Evolutionary conservation across 2,329 filamentous ascomycete species (phyloP).

Genomic region (Alternaria postmessia): DNA sequence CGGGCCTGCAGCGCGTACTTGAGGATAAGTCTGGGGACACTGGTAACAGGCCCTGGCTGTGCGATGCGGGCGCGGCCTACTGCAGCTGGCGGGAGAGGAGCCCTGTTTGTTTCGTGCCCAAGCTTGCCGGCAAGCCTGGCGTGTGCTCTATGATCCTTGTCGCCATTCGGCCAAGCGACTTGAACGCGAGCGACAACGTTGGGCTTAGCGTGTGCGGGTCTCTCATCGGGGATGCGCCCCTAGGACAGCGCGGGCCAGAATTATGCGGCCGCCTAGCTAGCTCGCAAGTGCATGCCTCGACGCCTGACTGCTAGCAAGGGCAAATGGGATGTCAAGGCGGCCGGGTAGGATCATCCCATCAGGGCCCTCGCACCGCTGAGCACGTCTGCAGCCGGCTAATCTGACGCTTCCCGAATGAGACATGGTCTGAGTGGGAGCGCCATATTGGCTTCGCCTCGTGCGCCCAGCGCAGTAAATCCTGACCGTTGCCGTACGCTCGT

Average conservation of each 20-base stretch:
- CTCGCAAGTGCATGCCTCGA: conserved; percentile 31
- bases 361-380: conserved; percentile 32
- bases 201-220: conserved; percentile 43
- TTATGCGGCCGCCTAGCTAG: conserved; percentile 40
- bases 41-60: conserved; percentile 43
- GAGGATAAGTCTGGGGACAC: conserved; percentile 42
- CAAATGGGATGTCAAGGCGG: conserved; percentile 47
- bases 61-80: conserved; percentile 46
- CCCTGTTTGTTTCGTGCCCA: conserved; percentile 44
- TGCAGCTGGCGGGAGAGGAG: conserved; percentile 44
- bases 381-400: conserved; percentile 44
- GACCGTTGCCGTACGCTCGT: conserved; percentile 43
- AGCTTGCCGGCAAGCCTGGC: conserved; percentile 36
- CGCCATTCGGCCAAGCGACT: conserved; percentile 39
- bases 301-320: conserved; percentile 41
- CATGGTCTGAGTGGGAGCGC: conserved; percentile 34
- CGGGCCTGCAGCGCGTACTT: conserved; percentile 48
- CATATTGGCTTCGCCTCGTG: conserved; percentile 43
- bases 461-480: conserved; percentile 26
- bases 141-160: conserved; percentile 37
- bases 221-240: conserved; percentile 42
- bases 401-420: conserved; percentile 36
- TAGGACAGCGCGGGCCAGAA: conserved; percentile 38
- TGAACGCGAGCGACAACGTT: conserved; percentile 32
- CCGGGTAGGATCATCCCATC: conserved; percentile 35